Evolutionary conservation across 768 basidiomycete genomes (phyloP), one percentile per base, ranked within the genome.

Genomic region (Fomitopsis serialis): DNA sequence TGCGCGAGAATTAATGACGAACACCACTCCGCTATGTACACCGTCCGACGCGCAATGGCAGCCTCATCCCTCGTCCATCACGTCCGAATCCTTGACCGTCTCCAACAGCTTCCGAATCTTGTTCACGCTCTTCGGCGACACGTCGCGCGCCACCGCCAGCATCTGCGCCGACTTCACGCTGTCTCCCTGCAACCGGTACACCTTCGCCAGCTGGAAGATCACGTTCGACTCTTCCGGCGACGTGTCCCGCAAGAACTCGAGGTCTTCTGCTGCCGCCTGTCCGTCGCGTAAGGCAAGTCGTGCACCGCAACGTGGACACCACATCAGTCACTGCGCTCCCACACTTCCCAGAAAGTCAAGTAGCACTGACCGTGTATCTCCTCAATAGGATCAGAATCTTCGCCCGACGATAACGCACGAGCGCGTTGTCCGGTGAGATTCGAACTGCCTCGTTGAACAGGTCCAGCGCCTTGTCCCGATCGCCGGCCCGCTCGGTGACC

Each of bases 181-280:
- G 69, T 92, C 78, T 34, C 92, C 92, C 52, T 89, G 71, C 60
- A 89, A 75, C 45, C 91, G 83, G 65, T 97, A 98, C 54, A 89
- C 86, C 72, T 88, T 89, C 24, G 94, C 97, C 17, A 99, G 82
- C 70, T 98, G 87, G 80, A 97, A 97, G 54, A 95, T 83, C 53
- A 98, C 90, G 72, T 98, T 98, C 50, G 94, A 88, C 74, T 99
- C 97, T 65, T 94, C 92, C 7, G 96, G 96, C 34, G 94, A 90
- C 57, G 82, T 74, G 66, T 82, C 84, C 60, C 85, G 80, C 49
- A 99, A 80, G 55, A 76, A 74, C 70, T 92, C 85, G 66, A 98
- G 78, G 68, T 94, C 91, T 55, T 78, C 68, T 42, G 92, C 79
- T 19, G 96, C 95, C 42, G 76, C 75, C 94, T 97, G 73, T 58